Evolutionary conservation across 768 basidiomycete species (phyloP), one percentile per base, ranked within the genome.

Genomic region (Mycena vitilis): DNA sequence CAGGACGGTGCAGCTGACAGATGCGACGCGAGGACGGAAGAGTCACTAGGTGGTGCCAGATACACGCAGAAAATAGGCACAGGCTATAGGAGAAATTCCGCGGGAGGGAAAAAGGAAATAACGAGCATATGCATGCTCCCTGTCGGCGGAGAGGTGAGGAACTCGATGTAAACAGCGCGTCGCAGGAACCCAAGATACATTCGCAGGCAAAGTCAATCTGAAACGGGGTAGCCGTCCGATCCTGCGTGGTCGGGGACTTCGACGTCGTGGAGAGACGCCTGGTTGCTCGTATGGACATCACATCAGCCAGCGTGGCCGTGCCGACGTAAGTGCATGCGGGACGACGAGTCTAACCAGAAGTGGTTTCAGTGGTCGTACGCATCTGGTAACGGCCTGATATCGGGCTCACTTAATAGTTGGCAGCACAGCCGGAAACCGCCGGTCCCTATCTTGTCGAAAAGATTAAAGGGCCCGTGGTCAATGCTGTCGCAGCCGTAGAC

Each of bases 401-500:
- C 53, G n/a, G 25, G 38, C 38, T 1, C 59, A 38, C 48, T 42
- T 2, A 58, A 52, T 47, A 34, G 48, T 56, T 67, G 37, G 45
- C 38, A 30, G 2, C 5, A 5, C 30, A 36, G 48, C 36, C 51
- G 45, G 65, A 45, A 34, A 57, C 30, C 34, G 30, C 58, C 51
- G 42, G 58, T 34, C 23, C 23, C 20, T 7, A 1, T 30, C 44
- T 45, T 18, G 42, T 20, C 11, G 12, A 25, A 34, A 34, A n/a
- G n/a, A n/a, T n/a, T n/a, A 59, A 47, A 47, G 15, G 36, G 11
- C 34, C 15, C 15, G 18, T 7, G 23, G 8, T 68, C 22, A 69
- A 57, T 78, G 78, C 72, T 88, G 88, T 63, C 93, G 89, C 53
- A 95, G 85, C 8, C 94, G 88, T 63, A 95, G 79, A 54, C 88